Evolutionary conservation across 2,329 filamentous ascomycete species (phyloP), one percentile per base, ranked within the genome.

Genomic region (Fusarium albosuccineum): DNA sequence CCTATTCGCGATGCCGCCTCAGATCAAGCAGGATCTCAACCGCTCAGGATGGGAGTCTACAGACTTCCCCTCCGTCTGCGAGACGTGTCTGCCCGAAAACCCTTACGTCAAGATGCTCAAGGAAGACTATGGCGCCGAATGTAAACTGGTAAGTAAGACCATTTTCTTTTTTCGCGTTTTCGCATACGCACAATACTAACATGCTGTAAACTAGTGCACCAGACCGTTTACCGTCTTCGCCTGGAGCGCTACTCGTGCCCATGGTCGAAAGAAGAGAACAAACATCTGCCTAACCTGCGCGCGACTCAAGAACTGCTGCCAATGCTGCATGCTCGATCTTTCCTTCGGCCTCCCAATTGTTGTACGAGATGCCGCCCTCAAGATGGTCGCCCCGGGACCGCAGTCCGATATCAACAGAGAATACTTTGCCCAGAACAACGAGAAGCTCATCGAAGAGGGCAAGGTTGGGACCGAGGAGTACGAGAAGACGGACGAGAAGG

Each of bases 81-180:
- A 99, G 81, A 94, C 90, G 76, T 99, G 96, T 78, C 87, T 99
- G 3, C 94, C 95, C 14, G 94, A 97, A 65, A 98, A 98, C 74
- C 95, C 95, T 2, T 99, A 97, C 75, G 96, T 99, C 42, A 96
- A 98, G 81, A 98, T 99, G 94, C 86, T 99, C 63, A 99, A 99
- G 81, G 94, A 98, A 77, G 95, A 99, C 79, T 90, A 97, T 74
- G 96, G 94, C 73, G 92, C 91, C 59, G 91, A 94, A 81, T 93
- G 92, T 85, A 92, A 92, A 83, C 83, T 92, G 70, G 80, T 82
- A 75, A 55, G 77, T 62, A 39, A 46, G 36, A 30, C 41, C 36
- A 39, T 52, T 10, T 36, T 41, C 27, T 42, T 29, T 9, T 17
- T 27, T 50, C 22, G 50, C 26, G 22, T 54, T 49, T 55, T 58